A percentile compares a stretch with the other conserved stretches of the same genome.
Evolutionary conservation across 1,139 yeast genomes (phyloP).

Genomic region (Hyphopichia khmerensis): DNA sequence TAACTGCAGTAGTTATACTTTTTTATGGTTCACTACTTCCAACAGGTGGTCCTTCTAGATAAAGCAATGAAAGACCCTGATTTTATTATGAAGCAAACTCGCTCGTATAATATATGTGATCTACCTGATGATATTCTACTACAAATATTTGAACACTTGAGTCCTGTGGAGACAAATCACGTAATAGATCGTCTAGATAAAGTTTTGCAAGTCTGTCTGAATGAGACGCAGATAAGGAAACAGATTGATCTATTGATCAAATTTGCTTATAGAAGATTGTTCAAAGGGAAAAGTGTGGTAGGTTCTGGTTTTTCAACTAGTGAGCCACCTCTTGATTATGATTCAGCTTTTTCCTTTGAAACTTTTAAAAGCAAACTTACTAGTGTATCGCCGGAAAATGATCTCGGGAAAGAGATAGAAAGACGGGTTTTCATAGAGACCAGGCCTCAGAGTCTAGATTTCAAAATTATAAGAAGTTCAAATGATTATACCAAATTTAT

Average conservation of each 20-base stretch:
- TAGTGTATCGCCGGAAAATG: slow-evolving; percentile 6
- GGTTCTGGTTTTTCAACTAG: not conserved
- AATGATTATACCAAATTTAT: slow-evolving; percentile 30
- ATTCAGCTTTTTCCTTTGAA: not conserved
- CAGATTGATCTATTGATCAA: slow-evolving; percentile 1
- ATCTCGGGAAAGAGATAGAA: slow-evolving; percentile 6
- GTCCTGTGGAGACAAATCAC: slow-evolving; percentile 19
- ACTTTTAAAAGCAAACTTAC: slow-evolving; percentile 8
- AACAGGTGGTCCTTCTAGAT: not conserved
- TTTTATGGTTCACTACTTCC: not conserved
- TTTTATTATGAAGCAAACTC: not conserved
- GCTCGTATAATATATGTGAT: slow-evolving; percentile 3
- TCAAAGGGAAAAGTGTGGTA: slow-evolving; percentile 19
- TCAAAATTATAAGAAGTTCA: slow-evolving; percentile 25
- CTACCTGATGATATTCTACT: slow-evolving; percentile 29
- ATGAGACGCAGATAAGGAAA: not conserved
- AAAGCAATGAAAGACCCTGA: not conserved
- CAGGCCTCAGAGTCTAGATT: slow-evolving; percentile 26
- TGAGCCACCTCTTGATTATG: not conserved
- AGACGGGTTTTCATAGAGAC: slow-evolving; percentile 16
- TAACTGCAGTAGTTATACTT: too few species aligned
- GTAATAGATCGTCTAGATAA: slow-evolving; percentile 2
- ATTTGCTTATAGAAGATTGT: slow-evolving; percentile 20
- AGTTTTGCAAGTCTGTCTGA: not conserved
- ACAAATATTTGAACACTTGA: slow-evolving; percentile 18